Evolutionary conservation across 495 filamentous ascomycete genomes (phyloP).

Genomic region (Neurospora pannonica): DNA sequence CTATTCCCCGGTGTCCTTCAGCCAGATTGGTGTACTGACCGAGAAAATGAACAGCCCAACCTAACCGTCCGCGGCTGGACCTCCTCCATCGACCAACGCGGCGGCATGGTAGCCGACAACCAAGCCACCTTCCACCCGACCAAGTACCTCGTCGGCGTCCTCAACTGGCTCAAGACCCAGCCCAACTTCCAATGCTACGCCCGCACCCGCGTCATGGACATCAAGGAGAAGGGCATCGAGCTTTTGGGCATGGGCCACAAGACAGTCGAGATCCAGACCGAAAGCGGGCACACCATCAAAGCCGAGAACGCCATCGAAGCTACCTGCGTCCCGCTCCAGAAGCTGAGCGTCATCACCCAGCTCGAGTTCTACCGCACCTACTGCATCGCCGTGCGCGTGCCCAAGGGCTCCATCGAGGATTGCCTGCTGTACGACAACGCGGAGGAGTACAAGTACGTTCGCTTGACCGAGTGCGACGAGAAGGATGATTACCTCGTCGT

Average conservation of each 20-base stretch:
- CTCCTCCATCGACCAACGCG: conserved; percentile 41
- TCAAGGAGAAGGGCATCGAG: conserved; percentile 37
- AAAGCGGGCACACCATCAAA: conserved; percentile 34
- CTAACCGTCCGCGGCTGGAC: conserved; percentile 32
- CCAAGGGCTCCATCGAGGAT: conserved; percentile 40
- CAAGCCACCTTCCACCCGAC: conserved; percentile 54
- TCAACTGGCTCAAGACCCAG: conserved; percentile 40
- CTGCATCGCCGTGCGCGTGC: conserved; percentile 48
- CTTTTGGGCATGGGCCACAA: conserved; percentile 27
- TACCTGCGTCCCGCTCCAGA: conserved; percentile 48
- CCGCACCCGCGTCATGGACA: conserved; percentile 36
- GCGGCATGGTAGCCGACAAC: conserved; percentile 33
- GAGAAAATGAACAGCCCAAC: conserved; percentile 15
- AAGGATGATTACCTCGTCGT: conserved; percentile 47
- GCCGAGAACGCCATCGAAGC: conserved; percentile 44
- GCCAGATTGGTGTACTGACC: not conserved
- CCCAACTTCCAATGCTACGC: conserved; percentile 46
- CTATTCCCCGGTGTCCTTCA: not conserved
- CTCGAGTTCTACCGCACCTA: conserved; percentile 45
- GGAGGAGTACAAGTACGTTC: conserved; percentile 44
- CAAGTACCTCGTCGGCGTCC: conserved; percentile 41
- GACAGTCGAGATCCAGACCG: conserved; percentile 34
- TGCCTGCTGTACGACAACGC: conserved; percentile 47
- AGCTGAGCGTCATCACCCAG: conserved; percentile 39
- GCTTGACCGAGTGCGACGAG: conserved; percentile 42